A percentile compares a stretch with the other conserved stretches of the same genome.
phyloP scores from a whole-genome alignment of 352 stramenopile genomes.

The Pythium brachiatum region DNA sequence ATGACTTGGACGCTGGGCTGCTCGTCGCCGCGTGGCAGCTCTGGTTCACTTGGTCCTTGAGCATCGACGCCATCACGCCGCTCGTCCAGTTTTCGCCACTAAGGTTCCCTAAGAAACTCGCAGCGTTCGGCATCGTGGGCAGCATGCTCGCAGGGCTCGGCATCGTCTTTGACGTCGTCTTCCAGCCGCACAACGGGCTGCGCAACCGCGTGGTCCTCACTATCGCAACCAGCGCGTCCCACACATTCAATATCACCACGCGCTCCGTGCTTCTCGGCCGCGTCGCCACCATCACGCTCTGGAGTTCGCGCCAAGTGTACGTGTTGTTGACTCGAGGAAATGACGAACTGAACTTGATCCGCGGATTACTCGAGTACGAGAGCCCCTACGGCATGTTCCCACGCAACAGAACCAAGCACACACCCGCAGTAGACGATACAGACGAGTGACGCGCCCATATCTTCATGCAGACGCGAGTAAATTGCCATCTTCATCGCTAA shows the following conservation, averaged over 20 bases:
- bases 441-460: background rate
- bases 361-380: conserved; percentile 9
- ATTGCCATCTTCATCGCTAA: background rate
- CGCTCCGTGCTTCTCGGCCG: conserved; percentile 11
- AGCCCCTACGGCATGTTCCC: conserved; percentile 7
- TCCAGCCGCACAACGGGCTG: conserved; percentile 4
- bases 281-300: conserved; percentile 13
- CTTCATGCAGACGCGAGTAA: background rate
- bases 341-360: conserved; percentile 17
- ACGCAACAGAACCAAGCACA: background rate
- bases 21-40: conserved; percentile 7
- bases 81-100: background rate
- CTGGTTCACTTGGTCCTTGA: conserved; percentile 11
- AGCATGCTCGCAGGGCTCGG: background rate
- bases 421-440: background rate
- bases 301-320: conserved; percentile 12
- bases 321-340: background rate
- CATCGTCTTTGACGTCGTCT: conserved; percentile 9
- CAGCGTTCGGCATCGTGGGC: background rate
- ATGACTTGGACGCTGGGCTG: background rate
- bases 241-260: conserved; percentile 10
- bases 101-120: conserved; percentile 1
- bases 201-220: conserved; percentile 6
- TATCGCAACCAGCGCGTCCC: background rate
- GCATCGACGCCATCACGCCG: conserved; percentile 15